These are phyloP conservation scores for Talaromyces sp. DNA, from an alignment of 2,329 filamentous ascomycete species.

Conservation along the genomic window DNA sequence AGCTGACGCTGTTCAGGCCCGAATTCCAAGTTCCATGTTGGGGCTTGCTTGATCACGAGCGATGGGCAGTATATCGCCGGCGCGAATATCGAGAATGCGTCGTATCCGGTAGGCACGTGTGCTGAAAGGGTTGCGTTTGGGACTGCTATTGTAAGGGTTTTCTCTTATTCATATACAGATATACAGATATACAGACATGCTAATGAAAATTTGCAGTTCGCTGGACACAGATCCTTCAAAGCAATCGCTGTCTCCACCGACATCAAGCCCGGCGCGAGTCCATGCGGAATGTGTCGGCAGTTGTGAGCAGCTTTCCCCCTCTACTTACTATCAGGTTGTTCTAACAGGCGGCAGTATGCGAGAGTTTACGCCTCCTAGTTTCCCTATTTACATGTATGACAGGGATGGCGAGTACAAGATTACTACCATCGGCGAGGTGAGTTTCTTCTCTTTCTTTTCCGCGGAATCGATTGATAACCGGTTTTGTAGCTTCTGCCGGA, in stretches of 20 bases:
- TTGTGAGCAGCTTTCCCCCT: slow-evolving; percentile 52
- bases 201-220: slow-evolving; percentile 26
- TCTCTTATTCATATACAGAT: too few species aligned
- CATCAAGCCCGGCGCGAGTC: slow-evolving; percentile 60
- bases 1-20: slow-evolving; percentile 49
- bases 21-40: slow-evolving; percentile 89
- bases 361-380: slow-evolving; percentile 64
- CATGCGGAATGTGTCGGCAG: slow-evolving; percentile 95
- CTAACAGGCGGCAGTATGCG: slow-evolving; percentile 48
- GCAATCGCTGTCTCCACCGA: slow-evolving; percentile 85
- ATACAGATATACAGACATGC: neutral
- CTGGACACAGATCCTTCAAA: slow-evolving; percentile 55
- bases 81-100: slow-evolving; percentile 88
- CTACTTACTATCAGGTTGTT: neutral
- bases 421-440: slow-evolving; percentile 36
- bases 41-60: slow-evolving; percentile 66
- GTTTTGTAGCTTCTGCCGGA: slow-evolving; percentile 8
- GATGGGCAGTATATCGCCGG: slow-evolving; percentile 60
- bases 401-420: slow-evolving; percentile 60
- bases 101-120: slow-evolving; percentile 91
- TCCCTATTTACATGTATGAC: slow-evolving; percentile 90
- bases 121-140: slow-evolving; percentile 87
- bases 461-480: neutral
- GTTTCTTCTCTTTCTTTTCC: neutral
- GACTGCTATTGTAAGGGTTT: slow-evolving; percentile 59